Conservation (phyloP, 495 filamentous ascomycete species). For the Aspergillus ostianus region DNA sequence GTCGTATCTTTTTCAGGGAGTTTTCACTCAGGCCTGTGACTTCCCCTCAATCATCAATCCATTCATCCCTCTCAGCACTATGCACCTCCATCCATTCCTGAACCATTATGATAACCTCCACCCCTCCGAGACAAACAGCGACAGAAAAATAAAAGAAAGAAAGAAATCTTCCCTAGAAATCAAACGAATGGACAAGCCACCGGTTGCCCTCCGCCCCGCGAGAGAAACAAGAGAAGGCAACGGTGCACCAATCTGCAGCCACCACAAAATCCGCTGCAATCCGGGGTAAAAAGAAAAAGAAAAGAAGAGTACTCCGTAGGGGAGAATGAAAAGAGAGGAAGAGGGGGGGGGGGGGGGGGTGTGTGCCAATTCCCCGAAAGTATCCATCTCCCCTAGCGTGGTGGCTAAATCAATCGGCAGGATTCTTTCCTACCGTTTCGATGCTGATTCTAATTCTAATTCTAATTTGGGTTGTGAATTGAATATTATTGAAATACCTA, state of each 20-base stretch:
- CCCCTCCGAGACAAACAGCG: neutral
- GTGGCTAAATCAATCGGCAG: constrained; percentile 12
- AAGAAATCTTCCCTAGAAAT: neutral
- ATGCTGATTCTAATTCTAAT: too few species aligned
- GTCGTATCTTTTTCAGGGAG: neutral
- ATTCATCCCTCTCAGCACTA: neutral
- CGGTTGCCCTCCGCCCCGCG: neutral
- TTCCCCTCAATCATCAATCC: constrained; percentile 5
- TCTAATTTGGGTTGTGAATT: neutral
- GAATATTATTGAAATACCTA: neutral
- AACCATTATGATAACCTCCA: neutral
- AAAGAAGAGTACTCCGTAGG: neutral
- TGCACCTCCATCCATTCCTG: neutral
- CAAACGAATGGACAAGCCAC: neutral
- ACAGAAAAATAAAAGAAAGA: neutral
- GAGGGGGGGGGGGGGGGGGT: too few species aligned
- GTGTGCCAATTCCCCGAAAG: neutral
- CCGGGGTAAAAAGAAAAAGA: neutral
- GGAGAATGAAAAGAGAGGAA: neutral
- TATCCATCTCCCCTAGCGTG: neutral
- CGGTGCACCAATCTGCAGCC: neutral
- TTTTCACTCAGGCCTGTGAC: neutral
- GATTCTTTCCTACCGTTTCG: constrained; percentile 1
- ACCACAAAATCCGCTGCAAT: neutral
- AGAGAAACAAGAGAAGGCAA: neutral